Base-by-base conservation (phyloP, 2,329 filamentous ascomycete genomes). In the Zasmidium cellare region DNA sequence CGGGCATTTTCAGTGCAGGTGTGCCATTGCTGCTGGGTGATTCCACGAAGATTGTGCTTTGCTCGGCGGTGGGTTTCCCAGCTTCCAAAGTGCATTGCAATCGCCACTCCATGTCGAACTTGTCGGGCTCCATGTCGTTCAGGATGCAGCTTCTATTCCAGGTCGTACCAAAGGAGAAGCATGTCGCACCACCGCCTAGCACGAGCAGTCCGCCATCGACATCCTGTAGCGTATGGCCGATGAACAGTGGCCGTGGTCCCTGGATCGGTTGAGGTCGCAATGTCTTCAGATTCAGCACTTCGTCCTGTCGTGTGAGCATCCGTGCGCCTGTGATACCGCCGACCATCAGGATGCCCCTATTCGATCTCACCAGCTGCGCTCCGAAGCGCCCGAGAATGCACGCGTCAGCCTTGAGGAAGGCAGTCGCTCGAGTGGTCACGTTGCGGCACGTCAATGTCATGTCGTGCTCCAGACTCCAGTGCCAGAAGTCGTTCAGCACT, bases 151-250 rank as follows among this genome's bases (percentile, higher is more conserved):
- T 84, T 28, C 80, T 79, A 51, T 92, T 92, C 90, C 90, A 96
- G 68, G 85, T 92, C 6, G 89, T 90, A 1, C 92, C 92, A 82
- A 96, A 96, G 0, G 90, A 92, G 77, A 96, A 96, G 72, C 91
- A 96, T 0, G 91, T 90, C 16, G 89, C 91, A 38, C 91, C 92
- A 16, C 92, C 92, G 1, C 91, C 91, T 49, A 89, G 73, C 7
- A 96, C 76, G 9, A 90, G 67, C 2, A 92, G 67, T 18, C 81
- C 74, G 25, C 77, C 67, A 24, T 76, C 75, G 0, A 81, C 74
- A 24, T 76, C 69, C 14, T 82, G 73, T 7, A 82, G 77, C 3
- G 86, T 86, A 55, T 86, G 82, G 1, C 92, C 91, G 51, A 91
- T 79, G 51, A 96, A 80, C 5, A 96, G 79, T 12, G 91, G 91